phyloP scores from a whole-genome alignment of 2,329 filamentous ascomycete genomes.

The Chaetothyriales sp. region DNA sequence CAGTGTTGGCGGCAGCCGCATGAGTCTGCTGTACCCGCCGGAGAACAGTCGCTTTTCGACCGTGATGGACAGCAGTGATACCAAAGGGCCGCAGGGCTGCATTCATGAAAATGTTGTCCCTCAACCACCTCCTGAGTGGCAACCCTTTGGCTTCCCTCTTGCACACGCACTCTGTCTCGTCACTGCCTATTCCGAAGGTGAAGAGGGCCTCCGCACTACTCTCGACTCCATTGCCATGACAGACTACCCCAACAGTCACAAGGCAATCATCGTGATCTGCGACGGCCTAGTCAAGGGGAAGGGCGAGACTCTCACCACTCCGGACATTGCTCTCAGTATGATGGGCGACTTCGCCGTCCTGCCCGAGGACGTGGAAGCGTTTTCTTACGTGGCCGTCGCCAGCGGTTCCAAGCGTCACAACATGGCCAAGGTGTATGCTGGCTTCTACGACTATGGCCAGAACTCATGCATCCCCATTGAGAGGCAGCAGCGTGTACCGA shows the following conservation, averaged over 20 bases:
- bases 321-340: conserved; percentile 82
- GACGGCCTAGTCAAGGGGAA: conserved; percentile 96
- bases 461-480: conserved; percentile 64
- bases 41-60: conserved; percentile 38
- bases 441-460: conserved; percentile 91
- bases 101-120: conserved; percentile 93
- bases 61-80: conserved; percentile 46
- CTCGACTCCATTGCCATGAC: conserved; percentile 93
- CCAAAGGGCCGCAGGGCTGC: conserved; percentile 75
- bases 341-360: conserved; percentile 77
- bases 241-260: conserved; percentile 98
- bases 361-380: conserved; percentile 69
- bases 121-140: conserved; percentile 91
- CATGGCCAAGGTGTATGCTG: conserved; percentile 96
- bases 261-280: conserved; percentile 88
- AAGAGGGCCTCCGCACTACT: conserved; percentile 80
- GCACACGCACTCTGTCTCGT: conserved; percentile 89
- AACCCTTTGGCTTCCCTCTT: conserved; percentile 88
- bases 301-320: conserved; percentile 72
- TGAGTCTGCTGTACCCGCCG: conserved; percentile 47
- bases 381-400: conserved; percentile 92
- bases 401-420: conserved; percentile 96
- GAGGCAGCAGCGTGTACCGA: conserved; percentile 91
- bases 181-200: conserved; percentile 92
- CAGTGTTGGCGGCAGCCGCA: conserved; percentile 28